Evolutionary conservation across 1,284 basidiomycete genomes (phyloP).

Genomic region (Exobasidium cylindrosporum): DNA sequence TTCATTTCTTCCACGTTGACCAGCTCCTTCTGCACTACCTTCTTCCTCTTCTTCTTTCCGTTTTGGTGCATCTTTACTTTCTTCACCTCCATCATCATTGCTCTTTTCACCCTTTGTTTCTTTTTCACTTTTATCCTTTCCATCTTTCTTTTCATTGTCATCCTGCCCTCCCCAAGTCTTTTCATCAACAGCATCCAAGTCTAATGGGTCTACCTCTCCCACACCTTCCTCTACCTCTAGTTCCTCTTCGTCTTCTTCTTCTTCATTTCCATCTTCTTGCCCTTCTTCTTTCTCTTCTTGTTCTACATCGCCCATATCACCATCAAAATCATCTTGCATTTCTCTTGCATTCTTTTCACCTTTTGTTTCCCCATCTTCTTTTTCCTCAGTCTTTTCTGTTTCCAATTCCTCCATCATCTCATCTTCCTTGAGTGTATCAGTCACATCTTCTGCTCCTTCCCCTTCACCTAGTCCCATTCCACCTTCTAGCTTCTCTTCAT

Average conservation of each 20-base stretch:
- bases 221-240: constrained; percentile 72
- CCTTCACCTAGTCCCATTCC: constrained; percentile 54
- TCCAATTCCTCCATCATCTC: constrained; percentile 91
- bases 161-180: constrained; percentile 91
- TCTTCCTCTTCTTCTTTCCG: constrained; percentile 53
- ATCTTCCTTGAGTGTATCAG: constrained; percentile 63
- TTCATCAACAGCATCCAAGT: constrained; percentile 85
- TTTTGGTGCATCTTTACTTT: constrained; percentile 56
- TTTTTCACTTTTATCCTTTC: constrained; percentile 55
- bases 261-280: constrained; percentile 59
- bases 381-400: constrained; percentile 63
- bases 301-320: constrained; percentile 65
- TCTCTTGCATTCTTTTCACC: constrained; percentile 64
- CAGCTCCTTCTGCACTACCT: constrained; percentile 58
- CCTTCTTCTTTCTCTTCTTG: constrained; percentile 65
- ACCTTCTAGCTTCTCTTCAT: constrained; percentile 41
- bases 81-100: constrained; percentile 25
- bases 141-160: constrained; percentile 59
- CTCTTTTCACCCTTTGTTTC: constrained; percentile 56
- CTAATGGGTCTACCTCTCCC: constrained; percentile 79
- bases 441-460: constrained; percentile 59
- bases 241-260: constrained; percentile 58
- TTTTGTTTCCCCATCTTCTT: constrained; percentile 60
- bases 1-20: constrained; percentile 59
- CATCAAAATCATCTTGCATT: constrained; percentile 65